phyloP scores from a whole-genome alignment of 1,139 yeast species.

The Kodamaea derodonti region DNA sequence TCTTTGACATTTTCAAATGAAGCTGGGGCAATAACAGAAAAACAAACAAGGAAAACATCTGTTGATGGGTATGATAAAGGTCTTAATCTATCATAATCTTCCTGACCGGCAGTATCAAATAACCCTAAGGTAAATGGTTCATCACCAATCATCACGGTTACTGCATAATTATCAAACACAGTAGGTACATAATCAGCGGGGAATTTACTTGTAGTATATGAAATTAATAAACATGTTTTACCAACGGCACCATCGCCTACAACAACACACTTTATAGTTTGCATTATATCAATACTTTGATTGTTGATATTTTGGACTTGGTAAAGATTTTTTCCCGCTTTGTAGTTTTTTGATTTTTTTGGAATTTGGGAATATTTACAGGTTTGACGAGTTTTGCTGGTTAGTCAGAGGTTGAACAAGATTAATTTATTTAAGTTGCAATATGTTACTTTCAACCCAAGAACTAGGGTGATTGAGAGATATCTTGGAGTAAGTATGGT shows the following conservation, averaged over 20 bases:
- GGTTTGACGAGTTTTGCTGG: too few species aligned
- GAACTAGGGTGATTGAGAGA: too few species aligned
- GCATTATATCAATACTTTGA: slow-evolving; percentile 40
- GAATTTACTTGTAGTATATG: slow-evolving; percentile 90
- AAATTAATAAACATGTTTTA: slow-evolving; percentile 51
- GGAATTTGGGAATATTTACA: too few species aligned
- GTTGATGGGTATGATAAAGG: slow-evolving; percentile 96
- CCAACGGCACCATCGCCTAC: slow-evolving; percentile 99
- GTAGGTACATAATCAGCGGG: slow-evolving; percentile 97
- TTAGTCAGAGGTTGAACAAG: too few species aligned
- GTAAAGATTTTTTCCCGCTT: background rate
- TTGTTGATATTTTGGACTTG: too few species aligned
- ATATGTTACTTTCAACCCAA: too few species aligned
- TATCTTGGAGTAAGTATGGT: too few species aligned
- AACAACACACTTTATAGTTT: slow-evolving; percentile 91
- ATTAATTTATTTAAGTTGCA: too few species aligned
- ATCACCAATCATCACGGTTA: slow-evolving; percentile 97
- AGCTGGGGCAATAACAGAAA: slow-evolving; percentile 93
- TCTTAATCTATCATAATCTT: slow-evolving; percentile 95
- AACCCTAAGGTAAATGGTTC: slow-evolving; percentile 95
- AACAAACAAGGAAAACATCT: slow-evolving; percentile 91
- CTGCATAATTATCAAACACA: slow-evolving; percentile 95
- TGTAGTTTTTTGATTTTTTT: background rate
- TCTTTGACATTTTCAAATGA: slow-evolving; percentile 97
- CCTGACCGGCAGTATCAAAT: slow-evolving; percentile 98